Evolutionary conservation across 2,329 filamentous ascomycete species (phyloP).

Genomic region (Daldinia sp.): DNA sequence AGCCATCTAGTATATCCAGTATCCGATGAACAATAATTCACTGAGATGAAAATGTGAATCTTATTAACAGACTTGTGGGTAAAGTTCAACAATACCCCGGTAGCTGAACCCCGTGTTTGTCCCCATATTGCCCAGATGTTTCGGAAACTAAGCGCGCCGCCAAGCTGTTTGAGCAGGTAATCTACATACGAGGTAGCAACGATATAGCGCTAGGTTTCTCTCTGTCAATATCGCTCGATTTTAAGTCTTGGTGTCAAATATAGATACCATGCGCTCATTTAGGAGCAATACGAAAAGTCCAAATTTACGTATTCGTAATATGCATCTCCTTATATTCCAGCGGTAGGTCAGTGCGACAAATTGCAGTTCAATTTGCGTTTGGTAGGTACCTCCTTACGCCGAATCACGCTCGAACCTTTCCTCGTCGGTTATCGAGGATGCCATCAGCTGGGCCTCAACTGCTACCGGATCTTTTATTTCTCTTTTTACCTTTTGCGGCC

Average conservation of each 20-base stretch:
- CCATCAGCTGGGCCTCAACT: background rate
- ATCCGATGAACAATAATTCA: background rate
- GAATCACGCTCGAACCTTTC: background rate
- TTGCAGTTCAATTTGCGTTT: too few species aligned
- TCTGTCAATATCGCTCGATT: background rate
- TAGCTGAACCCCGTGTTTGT: background rate
- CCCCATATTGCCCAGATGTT: background rate
- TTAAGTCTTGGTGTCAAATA: too few species aligned
- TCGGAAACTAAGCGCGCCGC: background rate
- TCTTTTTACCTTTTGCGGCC: background rate
- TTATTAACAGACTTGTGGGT: background rate
- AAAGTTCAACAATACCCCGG: background rate
- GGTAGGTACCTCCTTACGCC: too few species aligned
- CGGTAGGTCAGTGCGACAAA: too few species aligned
- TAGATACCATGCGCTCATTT: too few species aligned
- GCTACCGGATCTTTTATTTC: background rate
- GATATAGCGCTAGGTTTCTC: slow-evolving; percentile 45
- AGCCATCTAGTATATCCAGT: background rate
- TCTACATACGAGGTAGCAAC: slow-evolving; percentile 71
- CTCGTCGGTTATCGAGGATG: background rate
- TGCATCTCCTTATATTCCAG: too few species aligned
- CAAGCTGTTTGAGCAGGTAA: slow-evolving; percentile 43
- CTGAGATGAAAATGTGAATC: background rate
- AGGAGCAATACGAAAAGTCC: too few species aligned
- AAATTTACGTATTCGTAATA: too few species aligned